Conservation (phyloP, 78 protist genomes). For the Dictyostelium intermedium region DNA sequence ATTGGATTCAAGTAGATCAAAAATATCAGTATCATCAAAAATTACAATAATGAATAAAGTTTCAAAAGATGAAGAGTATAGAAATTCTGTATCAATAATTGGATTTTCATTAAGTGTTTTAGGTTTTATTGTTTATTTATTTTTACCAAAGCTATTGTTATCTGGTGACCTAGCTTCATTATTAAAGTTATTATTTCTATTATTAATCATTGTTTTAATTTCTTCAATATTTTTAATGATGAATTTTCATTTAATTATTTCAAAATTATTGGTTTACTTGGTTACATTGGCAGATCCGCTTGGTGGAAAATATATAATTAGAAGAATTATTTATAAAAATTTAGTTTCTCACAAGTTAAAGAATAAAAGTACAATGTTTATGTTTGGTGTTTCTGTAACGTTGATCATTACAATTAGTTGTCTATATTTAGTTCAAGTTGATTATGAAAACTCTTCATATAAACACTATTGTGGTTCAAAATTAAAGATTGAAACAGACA, state of each 20-base stretch:
- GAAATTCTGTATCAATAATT: conserved; percentile 31
- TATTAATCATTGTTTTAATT: conserved; percentile 86
- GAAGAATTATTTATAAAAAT: conserved; percentile 85
- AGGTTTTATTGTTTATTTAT: conserved; percentile 85
- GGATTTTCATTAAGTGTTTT: conserved; percentile 76
- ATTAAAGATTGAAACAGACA: background rate
- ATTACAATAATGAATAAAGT: conserved; percentile 53
- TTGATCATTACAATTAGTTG: conserved; percentile 91
- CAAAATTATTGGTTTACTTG: conserved; percentile 33
- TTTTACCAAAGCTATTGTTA: conserved; percentile 87
- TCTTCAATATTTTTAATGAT: conserved; percentile 85
- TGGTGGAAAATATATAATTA: conserved; percentile 29
- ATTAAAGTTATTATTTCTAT: conserved; percentile 86
- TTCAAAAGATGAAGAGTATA: background rate
- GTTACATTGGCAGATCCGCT: conserved; percentile 89
- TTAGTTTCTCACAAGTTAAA: conserved; percentile 90
- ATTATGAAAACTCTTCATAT: background rate
- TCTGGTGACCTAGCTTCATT: conserved; percentile 81
- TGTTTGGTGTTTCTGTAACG: conserved; percentile 88
- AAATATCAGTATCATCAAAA: conserved; percentile 65
- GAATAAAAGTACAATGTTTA: conserved; percentile 93
- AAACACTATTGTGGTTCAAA: background rate
- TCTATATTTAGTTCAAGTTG: conserved; percentile 33
- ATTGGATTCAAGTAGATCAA: conserved; percentile 77
- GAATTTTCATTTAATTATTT: conserved; percentile 79